Evolutionary conservation across 2,329 filamentous ascomycete genomes (phyloP).

Genomic region (Fusarium sp.): DNA sequence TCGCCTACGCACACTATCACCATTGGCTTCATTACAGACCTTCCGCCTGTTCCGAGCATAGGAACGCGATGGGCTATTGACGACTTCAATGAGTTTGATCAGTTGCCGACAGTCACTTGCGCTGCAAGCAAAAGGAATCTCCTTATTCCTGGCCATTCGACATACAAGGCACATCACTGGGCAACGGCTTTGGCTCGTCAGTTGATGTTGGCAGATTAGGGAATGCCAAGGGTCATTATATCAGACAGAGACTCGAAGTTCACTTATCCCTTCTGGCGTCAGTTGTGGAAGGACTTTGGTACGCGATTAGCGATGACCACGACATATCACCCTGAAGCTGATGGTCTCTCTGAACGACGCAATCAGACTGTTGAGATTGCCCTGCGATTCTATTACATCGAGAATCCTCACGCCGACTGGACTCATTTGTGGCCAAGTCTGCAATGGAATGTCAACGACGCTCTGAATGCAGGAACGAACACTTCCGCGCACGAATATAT

Average conservation of each 20-base stretch:
- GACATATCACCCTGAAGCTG: background rate
- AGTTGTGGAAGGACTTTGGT: slow-evolving; percentile 17
- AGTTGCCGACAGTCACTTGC: background rate
- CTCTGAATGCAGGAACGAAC: background rate
- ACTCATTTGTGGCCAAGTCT: background rate
- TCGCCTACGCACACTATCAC: too few relatives aligned
- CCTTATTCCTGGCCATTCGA: background rate
- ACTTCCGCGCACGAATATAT: slow-evolving; percentile 1
- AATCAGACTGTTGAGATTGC: slow-evolving; percentile 15
- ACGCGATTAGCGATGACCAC: slow-evolving; percentile 19
- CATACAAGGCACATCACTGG: background rate
- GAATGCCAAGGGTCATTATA: background rate
- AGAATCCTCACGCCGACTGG: slow-evolving; percentile 4
- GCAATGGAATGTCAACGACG: background rate
- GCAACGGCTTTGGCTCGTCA: background rate
- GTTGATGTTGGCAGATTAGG: background rate
- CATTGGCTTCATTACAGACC: too few relatives aligned
- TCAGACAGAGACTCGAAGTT: background rate
- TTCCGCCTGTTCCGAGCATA: too few relatives aligned
- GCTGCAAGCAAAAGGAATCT: background rate
- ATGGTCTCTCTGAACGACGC: slow-evolving; percentile 3
- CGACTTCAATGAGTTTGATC: background rate
- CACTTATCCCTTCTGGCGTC: background rate
- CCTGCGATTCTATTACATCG: slow-evolving; percentile 1
- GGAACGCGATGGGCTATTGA: background rate